Base-by-base conservation (phyloP, 805 yeast genomes). In the Ogataea dorogensis region DNA sequence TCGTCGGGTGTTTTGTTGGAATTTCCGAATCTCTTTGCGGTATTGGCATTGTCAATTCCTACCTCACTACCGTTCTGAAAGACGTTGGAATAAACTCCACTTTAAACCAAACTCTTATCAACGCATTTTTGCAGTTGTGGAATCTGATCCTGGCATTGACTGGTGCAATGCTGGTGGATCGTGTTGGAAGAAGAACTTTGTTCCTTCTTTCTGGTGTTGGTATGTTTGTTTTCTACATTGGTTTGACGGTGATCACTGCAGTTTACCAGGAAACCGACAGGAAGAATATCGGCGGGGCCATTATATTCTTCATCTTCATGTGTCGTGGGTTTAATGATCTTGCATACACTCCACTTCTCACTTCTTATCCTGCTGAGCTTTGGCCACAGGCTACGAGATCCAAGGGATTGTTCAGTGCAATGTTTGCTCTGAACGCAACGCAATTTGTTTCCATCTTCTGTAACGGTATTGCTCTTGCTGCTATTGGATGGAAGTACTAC, bases 341-440 rank as follows among this genome's bases (percentile, higher is more conserved):
- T 20, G 74, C 71, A 21, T 49, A 59, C 36, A 68, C 68, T 38
- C 76, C 75, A 33, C 57, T 70, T 38, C 69, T 75, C 31, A 61
- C 56, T 47, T 49, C 70, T 26, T 73, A 71, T 47, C 38, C 48
- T 2, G 50, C 65, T 24, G 70, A 78, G 53, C 68, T 76, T 8
- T 79, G 74, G 56, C 77, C 76, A 24, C 62, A 74, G 46, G 66
- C 71, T 38, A 67, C 79, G 26, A 71, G 84, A 59, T 71, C 82
- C 9, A 64, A 74, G 43, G 85, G 85, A 43, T 76, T 78, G 77
- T 71, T 83, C 20, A 33, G 44, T 9, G 43, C 42, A 13, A 33
- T 39, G 31, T 39, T 45, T 24, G 36, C 30, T 20, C 24, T 36
- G 23, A 36, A 50, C 22, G 40, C 38, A 14, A 33, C 45, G 13